Evolutionary conservation across 2,329 filamentous ascomycete genomes (phyloP), one percentile per base, ranked within the genome.

Genomic region (Penicillium sumatraense): DNA sequence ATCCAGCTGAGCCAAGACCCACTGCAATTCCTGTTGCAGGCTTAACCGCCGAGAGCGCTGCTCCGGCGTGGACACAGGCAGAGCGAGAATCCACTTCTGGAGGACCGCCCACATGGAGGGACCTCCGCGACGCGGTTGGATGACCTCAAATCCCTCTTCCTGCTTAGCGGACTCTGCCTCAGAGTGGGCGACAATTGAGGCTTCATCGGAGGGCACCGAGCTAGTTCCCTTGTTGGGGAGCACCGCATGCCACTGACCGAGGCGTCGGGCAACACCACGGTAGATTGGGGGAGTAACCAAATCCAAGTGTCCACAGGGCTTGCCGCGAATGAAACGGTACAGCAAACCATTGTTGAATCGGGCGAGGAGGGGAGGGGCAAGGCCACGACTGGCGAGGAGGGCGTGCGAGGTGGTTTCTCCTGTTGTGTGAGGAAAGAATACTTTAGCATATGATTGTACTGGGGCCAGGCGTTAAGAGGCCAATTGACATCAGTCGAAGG

Each of bases 331-430:
- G 78, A 89, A 99, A 65, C 89, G 87, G 80, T 99, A 99, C 69
- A 99, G 84, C 78, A 99, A 90, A 64, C 95, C 95, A 72, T 99
- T 99, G 67, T 92, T 83, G 81, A 99, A 99, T 63, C 93, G 89
- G 51, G 93, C 95, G 56, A 98, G 84, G 49, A 99, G 83, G 58
- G 89, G 82, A 33, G 95, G 95, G 18, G 95, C 95, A 51, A 99
- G 87, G 66, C 87, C 86, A 68, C 92, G 82, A 64, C 85, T 86
- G 78, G 93, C 91, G 59, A 98, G 87, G 54, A 97, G 83, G 71
- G 92, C 92, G 77, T 99, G 95, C 72, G 86, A 85, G 55, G 75
- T 80, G 40, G 82, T 81, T 77, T 87, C 85, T 74, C 83, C 83
- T 86, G 68, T 58, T 65, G 53, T 53, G 56, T 48, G 49, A 58